Percentiles rank a stretch among this genome's conserved stretches.
Conservation (phyloP, 805 yeast genomes). For the Starmerella bombicola region DNA sequence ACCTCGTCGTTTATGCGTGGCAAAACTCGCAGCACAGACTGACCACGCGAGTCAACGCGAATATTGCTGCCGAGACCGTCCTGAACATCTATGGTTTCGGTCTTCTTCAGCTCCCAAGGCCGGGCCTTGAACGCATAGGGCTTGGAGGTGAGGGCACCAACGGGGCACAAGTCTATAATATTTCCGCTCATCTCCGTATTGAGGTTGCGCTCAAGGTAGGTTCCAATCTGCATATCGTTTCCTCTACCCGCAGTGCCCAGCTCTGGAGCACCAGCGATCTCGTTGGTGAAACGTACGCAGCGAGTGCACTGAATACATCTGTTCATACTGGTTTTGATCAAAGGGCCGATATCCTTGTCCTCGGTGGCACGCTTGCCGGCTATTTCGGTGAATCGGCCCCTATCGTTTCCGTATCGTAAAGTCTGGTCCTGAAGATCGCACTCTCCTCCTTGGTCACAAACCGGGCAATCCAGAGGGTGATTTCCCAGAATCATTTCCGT, state of each 20-base stretch:
- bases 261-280: slow-evolving; percentile 87
- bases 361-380: slow-evolving; percentile 82
- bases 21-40: slow-evolving; percentile 74
- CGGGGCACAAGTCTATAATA: slow-evolving; percentile 80
- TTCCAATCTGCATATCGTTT: slow-evolving; percentile 83
- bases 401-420: slow-evolving; percentile 68
- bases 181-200: slow-evolving; percentile 79
- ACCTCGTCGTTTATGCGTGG: slow-evolving; percentile 78
- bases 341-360: slow-evolving; percentile 81
- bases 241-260: slow-evolving; percentile 84
- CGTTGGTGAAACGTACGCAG: slow-evolving; percentile 80
- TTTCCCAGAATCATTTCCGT: slow-evolving; percentile 78
- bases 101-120: slow-evolving; percentile 86
- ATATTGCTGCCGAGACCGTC: slow-evolving; percentile 75
- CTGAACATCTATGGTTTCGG: slow-evolving; percentile 72
- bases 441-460: slow-evolving; percentile 91
- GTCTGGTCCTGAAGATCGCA: slow-evolving; percentile 87
- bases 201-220: slow-evolving; percentile 72
- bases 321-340: slow-evolving; percentile 82
- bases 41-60: slow-evolving; percentile 76
- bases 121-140: slow-evolving; percentile 88
- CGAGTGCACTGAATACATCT: slow-evolving; percentile 88
- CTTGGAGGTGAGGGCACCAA: slow-evolving; percentile 80
- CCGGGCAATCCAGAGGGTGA: slow-evolving; percentile 87
- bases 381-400: slow-evolving; percentile 73